phyloP scores from a whole-genome alignment of 768 basidiomycete species.

The Crepidotus variabilis region DNA sequence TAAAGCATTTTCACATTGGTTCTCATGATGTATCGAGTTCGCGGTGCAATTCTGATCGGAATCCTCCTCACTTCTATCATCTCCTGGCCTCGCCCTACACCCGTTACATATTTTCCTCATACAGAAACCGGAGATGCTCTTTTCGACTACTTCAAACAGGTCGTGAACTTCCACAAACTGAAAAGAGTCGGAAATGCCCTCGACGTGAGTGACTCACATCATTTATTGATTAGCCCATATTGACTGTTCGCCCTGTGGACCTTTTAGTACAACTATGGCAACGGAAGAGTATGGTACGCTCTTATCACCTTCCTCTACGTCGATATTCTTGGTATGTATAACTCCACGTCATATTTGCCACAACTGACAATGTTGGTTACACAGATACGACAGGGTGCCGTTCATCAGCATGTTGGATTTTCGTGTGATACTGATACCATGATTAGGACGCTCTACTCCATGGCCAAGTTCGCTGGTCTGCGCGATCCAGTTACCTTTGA shows the following conservation, averaged over 20 bases:
- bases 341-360: background rate
- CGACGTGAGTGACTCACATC: slow-evolving; percentile 41
- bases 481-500: slow-evolving; percentile 82
- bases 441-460: slow-evolving; percentile 81
- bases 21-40: slow-evolving; percentile 81
- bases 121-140: slow-evolving; percentile 61
- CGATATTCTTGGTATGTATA: slow-evolving; percentile 67
- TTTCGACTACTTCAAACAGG: slow-evolving; percentile 83
- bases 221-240: background rate
- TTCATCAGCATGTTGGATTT: background rate
- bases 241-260: background rate
- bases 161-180: slow-evolving; percentile 71
- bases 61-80: slow-evolving; percentile 83
- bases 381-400: slow-evolving; percentile 47
- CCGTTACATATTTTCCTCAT: slow-evolving; percentile 81
- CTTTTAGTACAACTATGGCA: slow-evolving; percentile 48
- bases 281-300: slow-evolving; percentile 83
- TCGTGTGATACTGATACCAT: background rate
- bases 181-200: slow-evolving; percentile 60
- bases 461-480: slow-evolving; percentile 89
- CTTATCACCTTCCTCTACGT: slow-evolving; percentile 88
- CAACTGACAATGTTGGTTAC: slow-evolving; percentile 1
- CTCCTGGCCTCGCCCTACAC: slow-evolving; percentile 82
- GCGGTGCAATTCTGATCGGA: slow-evolving; percentile 78
- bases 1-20: slow-evolving; percentile 68